A percentile compares a stretch with the other conserved stretches of the same genome.
Conservation (phyloP, 805 yeast species). For the Candida yuanshanica region DNA sequence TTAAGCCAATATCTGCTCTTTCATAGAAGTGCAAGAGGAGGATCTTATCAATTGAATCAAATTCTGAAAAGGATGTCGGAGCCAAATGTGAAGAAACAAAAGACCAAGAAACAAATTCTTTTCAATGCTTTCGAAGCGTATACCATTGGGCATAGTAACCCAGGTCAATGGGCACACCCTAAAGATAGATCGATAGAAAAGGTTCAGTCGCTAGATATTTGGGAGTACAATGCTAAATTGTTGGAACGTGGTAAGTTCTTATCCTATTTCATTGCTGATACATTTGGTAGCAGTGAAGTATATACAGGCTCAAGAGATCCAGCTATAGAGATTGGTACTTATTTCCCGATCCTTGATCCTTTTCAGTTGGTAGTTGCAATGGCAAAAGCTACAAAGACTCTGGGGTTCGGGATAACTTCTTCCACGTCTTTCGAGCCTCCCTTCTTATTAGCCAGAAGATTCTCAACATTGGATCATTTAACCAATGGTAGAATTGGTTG, state of each 20-base stretch:
- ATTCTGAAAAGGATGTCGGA: too few species aligned
- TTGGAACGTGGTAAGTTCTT: slow-evolving; percentile 34
- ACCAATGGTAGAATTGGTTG: slow-evolving; percentile 41
- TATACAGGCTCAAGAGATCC: slow-evolving; percentile 33
- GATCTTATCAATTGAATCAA: too few species aligned
- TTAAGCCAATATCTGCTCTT: too few species aligned
- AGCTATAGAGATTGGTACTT: slow-evolving; percentile 26
- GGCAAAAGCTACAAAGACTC: slow-evolving; percentile 36
- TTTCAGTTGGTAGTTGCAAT: slow-evolving; percentile 28
- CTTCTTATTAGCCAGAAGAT: slow-evolving; percentile 34
- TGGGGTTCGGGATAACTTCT: slow-evolving; percentile 37
- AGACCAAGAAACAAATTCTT: slow-evolving; percentile 4
- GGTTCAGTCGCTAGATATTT: slow-evolving; percentile 10
- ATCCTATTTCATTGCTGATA: slow-evolving; percentile 33
- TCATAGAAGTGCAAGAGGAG: too few species aligned
- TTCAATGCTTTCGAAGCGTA: slow-evolving; percentile 10
- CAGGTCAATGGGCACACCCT: slow-evolving; percentile 22
- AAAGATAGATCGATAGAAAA: slow-evolving; percentile 13
- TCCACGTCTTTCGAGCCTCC: slow-evolving; percentile 40
- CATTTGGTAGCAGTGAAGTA: slow-evolving; percentile 35
- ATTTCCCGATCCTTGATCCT: slow-evolving; percentile 31
- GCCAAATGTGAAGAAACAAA: slow-evolving; percentile 5
- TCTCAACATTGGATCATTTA: slow-evolving; percentile 38
- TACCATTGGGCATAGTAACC: slow-evolving; percentile 12
- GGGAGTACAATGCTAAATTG: slow-evolving; percentile 24